phyloP scores from a whole-genome alignment of 2,329 filamentous ascomycete genomes.

The Aspergillus pseudotamarii region DNA sequence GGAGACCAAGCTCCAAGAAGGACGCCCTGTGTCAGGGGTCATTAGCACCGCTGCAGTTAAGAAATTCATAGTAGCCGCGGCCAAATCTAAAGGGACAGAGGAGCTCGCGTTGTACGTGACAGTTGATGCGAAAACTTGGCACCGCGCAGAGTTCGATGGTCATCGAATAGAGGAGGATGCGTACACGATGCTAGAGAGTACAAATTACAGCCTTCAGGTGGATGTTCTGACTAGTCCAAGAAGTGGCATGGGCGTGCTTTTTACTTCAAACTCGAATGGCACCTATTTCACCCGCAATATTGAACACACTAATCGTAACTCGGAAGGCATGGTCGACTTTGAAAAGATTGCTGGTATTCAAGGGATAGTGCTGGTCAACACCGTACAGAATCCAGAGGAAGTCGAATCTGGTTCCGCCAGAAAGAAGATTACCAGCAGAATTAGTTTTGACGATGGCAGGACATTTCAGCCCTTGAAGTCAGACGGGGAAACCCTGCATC shows the following conservation, averaged over 20 bases:
- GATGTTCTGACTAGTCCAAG: constrained; percentile 75
- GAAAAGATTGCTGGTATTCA: constrained; percentile 92
- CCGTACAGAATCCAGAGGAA: constrained; percentile 81
- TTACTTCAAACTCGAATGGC: constrained; percentile 96
- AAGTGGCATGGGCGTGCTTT: constrained; percentile 80
- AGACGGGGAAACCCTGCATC: constrained; percentile 70
- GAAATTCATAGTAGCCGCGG: constrained; percentile 82
- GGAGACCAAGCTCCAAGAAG: constrained; percentile 76
- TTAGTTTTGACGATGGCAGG: constrained; percentile 94
- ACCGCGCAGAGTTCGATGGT: constrained; percentile 85
- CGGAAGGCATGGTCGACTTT: constrained; percentile 80
- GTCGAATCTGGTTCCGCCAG: constrained; percentile 63
- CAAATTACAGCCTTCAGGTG: constrained; percentile 96
- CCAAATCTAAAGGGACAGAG: constrained; percentile 75
- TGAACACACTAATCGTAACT: constrained; percentile 86
- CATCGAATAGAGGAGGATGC: constrained; percentile 82
- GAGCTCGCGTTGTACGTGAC: constrained; percentile 93
- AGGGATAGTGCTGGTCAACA: constrained; percentile 87
- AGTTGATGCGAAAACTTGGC: constrained; percentile 81
- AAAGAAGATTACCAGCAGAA: constrained; percentile 71
- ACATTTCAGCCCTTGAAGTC: constrained; percentile 76
- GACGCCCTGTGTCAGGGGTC: constrained; percentile 75
- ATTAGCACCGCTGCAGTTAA: constrained; percentile 82
- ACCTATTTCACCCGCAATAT: constrained; percentile 93
- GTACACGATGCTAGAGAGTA: constrained; percentile 93